A percentile compares a stretch with the other conserved stretches of the same genome.
Evolutionary conservation across 495 filamentous ascomycete genomes (phyloP).

Genomic region (Talaromyces ruber): DNA sequence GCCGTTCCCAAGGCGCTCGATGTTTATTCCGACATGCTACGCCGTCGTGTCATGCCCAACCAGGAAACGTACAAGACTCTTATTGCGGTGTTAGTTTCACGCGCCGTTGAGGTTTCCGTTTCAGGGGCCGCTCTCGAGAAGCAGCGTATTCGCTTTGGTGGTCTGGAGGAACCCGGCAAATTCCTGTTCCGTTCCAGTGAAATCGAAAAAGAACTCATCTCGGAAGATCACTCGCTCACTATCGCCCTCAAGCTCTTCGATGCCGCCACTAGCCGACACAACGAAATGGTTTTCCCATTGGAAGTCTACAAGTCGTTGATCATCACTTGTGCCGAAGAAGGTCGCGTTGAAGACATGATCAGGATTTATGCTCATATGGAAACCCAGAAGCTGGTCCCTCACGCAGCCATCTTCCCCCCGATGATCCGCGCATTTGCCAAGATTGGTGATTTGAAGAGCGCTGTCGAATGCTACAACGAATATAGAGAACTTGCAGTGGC

Average conservation of each 20-base stretch:
- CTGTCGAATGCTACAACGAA: slow-evolving; percentile 92
- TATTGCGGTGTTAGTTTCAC: slow-evolving; percentile 69
- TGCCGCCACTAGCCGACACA: slow-evolving; percentile 49
- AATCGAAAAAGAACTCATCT: slow-evolving; percentile 70
- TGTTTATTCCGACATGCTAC: slow-evolving; percentile 94
- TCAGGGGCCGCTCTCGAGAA: slow-evolving; percentile 65
- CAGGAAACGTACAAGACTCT: slow-evolving; percentile 79
- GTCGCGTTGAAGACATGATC: slow-evolving; percentile 78
- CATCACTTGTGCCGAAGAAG: slow-evolving; percentile 72
- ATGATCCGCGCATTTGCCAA: slow-evolving; percentile 91
- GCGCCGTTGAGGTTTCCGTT: slow-evolving; percentile 62
- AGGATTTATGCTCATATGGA: slow-evolving; percentile 88
- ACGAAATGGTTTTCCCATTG: slow-evolving; percentile 49
- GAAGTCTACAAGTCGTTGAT: slow-evolving; percentile 77
- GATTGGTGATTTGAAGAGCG: slow-evolving; percentile 70
- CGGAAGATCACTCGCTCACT: slow-evolving; percentile 76
- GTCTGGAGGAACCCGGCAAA: slow-evolving; percentile 75
- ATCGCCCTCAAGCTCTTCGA: slow-evolving; percentile 81
- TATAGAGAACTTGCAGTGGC: slow-evolving; percentile 79
- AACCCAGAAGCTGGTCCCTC: slow-evolving; percentile 56
- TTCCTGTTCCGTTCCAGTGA: slow-evolving; percentile 87
- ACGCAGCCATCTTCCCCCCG: slow-evolving; percentile 70
- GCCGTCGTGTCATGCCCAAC: slow-evolving; percentile 72
- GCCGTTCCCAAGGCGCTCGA: slow-evolving; percentile 83
- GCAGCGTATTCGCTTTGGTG: slow-evolving; percentile 70